Evolutionary conservation across 2,329 filamentous ascomycete species (phyloP).

Genomic region (Hypoxylon sp.): DNA sequence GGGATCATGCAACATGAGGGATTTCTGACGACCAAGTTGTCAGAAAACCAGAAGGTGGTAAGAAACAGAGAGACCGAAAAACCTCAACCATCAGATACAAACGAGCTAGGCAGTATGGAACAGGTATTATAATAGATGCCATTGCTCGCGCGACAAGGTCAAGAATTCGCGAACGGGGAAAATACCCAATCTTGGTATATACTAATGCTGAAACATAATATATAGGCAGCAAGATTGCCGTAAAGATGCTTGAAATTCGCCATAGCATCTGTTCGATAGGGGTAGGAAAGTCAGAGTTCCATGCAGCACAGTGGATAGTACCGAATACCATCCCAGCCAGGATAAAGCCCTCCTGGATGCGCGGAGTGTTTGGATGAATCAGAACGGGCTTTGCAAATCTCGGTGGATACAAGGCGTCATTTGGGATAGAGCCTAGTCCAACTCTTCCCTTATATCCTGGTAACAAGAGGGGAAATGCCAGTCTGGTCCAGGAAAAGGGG

Average conservation of each 20-base stretch:
- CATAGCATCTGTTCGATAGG: neutral
- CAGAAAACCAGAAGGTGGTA: neutral
- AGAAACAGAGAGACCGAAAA: slow-evolving; percentile 1
- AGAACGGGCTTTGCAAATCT: neutral
- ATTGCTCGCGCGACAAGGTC: neutral
- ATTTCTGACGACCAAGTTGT: slow-evolving; percentile 8
- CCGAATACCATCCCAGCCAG: neutral
- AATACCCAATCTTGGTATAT: neutral
- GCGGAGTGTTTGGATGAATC: neutral
- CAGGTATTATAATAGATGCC: neutral
- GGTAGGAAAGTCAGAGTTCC: slow-evolving; percentile 3
- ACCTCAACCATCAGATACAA: neutral
- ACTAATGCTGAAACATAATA: neutral
- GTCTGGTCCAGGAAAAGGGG: neutral
- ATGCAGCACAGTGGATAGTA: neutral
- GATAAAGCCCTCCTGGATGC: neutral
- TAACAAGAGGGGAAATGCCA: neutral
- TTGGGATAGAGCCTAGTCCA: neutral
- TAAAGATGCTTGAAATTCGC: slow-evolving; percentile 1
- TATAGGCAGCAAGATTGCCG: neutral
- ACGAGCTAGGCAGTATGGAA: neutral
- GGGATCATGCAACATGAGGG: neutral
- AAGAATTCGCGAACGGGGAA: neutral
- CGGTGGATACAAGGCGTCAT: neutral
- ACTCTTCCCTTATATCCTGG: neutral